phyloP scores from a whole-genome alignment of 164 flowering plant species.

The Nelumbo lutea region DNA sequence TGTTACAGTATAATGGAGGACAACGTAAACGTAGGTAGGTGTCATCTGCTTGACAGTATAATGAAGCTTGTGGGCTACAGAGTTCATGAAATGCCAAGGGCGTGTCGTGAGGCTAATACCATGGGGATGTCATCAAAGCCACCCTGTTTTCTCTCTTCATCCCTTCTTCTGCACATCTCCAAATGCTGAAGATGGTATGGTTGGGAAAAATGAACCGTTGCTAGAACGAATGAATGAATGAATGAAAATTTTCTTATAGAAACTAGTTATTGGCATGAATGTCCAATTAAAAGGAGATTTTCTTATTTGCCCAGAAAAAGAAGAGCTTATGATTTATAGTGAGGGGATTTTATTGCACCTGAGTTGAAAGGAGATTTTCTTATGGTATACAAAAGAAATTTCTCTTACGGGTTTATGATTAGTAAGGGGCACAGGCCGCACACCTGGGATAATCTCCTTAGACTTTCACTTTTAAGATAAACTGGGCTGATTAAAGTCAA shows the following conservation, averaged over 20 bases:
- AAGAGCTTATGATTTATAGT: too few relatives aligned
- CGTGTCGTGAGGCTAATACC: background rate
- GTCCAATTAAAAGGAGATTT: background rate
- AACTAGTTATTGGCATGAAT: background rate
- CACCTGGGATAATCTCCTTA: too few relatives aligned
- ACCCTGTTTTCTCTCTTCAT: constrained; percentile 15
- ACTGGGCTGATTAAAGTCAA: too few relatives aligned
- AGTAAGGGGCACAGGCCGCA: too few relatives aligned
- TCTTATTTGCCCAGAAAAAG: too few relatives aligned
- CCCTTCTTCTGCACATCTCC: constrained; percentile 47
- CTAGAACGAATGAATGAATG: constrained; percentile 9
- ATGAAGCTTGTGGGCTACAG: constrained; percentile 32
- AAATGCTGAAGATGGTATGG: background rate
- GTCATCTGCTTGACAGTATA: constrained; percentile 58
- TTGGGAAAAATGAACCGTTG: background rate
- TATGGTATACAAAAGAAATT: too few relatives aligned
- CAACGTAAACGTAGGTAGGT: constrained; percentile 43
- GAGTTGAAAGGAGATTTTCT: too few relatives aligned
- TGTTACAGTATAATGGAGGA: constrained; percentile 27
- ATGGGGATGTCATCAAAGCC: background rate
- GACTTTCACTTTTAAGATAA: too few relatives aligned
- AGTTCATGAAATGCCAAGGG: constrained; percentile 36
- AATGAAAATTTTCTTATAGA: constrained; percentile 2
- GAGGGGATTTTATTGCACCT: too few relatives aligned
- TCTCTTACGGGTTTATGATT: too few relatives aligned